These are phyloP conservation scores for Starmerella stigmatis DNA, from an alignment of 805 yeast genomes.

Conservation along the genomic window DNA sequence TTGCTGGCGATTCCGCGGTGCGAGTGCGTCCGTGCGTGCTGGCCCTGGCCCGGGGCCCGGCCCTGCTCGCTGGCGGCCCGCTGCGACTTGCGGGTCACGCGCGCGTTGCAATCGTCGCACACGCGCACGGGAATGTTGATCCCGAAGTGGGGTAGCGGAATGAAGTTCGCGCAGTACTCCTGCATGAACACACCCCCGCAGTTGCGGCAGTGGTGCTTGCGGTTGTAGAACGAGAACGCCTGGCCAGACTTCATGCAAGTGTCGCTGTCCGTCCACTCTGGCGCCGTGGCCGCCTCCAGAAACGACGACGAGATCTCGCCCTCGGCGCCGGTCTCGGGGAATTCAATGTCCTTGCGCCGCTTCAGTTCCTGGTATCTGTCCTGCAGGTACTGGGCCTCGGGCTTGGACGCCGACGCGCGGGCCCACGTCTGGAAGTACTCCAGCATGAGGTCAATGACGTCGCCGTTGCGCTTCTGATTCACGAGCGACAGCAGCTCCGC, in stretches of 20 bases:
- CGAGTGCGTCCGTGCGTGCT: no score
- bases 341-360: constrained; percentile 44
- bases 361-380: constrained; percentile 50
- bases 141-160: constrained; percentile 73
- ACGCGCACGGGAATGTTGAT: constrained; percentile 84
- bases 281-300: constrained; percentile 85
- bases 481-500: constrained; percentile 45
- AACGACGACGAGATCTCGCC: constrained; percentile 39
- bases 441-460: constrained; percentile 51
- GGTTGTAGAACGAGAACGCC: constrained; percentile 64
- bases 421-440: constrained; percentile 70
- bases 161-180: constrained; percentile 62
- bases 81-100: constrained; percentile 37
- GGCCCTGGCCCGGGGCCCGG: no score
- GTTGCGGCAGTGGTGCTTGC: constrained; percentile 94
- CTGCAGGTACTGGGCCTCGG: constrained; percentile 54
- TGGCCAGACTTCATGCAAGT: constrained; percentile 90
- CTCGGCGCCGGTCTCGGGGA: constrained; percentile 40
- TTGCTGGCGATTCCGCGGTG: constrained; percentile 11
- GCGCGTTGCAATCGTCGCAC: constrained; percentile 78
- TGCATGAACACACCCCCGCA: constrained; percentile 94
- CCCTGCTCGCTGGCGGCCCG: no score
- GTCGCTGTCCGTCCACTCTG: constrained; percentile 94
- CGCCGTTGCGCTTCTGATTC: constrained; percentile 34
- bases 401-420: constrained; percentile 54